Conservation (phyloP, 345 rosid genomes). For the Moringa oleifera region DNA sequence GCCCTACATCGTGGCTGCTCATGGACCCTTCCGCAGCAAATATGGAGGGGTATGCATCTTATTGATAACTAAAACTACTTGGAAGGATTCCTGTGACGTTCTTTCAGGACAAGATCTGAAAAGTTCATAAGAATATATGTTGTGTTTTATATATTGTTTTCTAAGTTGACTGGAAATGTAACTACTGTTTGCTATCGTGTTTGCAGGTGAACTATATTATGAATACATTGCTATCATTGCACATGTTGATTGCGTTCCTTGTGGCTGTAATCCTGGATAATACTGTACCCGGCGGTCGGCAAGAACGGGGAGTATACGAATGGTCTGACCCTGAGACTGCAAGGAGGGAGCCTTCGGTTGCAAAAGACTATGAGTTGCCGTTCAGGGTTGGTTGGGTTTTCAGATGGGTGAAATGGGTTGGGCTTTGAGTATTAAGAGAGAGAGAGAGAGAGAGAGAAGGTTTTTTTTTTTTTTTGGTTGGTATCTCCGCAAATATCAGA, state of each 20-base stretch:
- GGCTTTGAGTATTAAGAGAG: constrained; percentile 40
- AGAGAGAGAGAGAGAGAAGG: no score
- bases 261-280: constrained; percentile 86
- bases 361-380: constrained; percentile 86
- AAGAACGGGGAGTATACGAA: constrained; percentile 86
- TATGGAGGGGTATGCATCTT: constrained; percentile 61
- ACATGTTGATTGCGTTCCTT: constrained; percentile 88
- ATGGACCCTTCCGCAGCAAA: constrained; percentile 76
- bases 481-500: background rate
- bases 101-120: background rate
- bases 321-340: constrained; percentile 91
- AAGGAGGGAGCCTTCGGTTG: constrained; percentile 78
- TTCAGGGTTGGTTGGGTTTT: constrained; percentile 76
- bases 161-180: background rate
- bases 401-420: constrained; percentile 99
- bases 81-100: background rate
- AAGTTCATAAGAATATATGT: no score
- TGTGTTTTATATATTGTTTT: no score
- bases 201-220: constrained; percentile 80
- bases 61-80: background rate
- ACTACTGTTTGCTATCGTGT: background rate
- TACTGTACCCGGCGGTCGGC: constrained; percentile 86
- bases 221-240: constrained; percentile 72
- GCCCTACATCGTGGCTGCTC: constrained; percentile 82
- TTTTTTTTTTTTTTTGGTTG: background rate